Evolutionary conservation across 805 yeast genomes (phyloP), one percentile per base, ranked within the genome.

Genomic region (Cyberlindnera nakhonratchasimensis): DNA sequence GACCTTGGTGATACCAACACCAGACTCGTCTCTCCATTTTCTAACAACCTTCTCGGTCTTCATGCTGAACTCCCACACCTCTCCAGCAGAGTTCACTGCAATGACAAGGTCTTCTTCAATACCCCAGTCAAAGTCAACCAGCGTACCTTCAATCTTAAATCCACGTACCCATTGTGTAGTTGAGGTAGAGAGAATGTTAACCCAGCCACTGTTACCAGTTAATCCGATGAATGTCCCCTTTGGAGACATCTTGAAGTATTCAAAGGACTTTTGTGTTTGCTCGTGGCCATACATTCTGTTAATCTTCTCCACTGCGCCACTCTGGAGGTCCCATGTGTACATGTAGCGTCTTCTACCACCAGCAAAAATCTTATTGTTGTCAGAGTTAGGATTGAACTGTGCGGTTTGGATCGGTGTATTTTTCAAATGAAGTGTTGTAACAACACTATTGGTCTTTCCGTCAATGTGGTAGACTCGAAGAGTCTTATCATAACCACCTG

Each of bases 401-500:
- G 95, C 90, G 0, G 86, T 75, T 51, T 82, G 85, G 35, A 93
- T 73, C 5, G 98, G 96, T 10, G 87, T 75, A 49, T 86, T 80
- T 39, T 81, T 76, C 42, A 93, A 70, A 62, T 82, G 87, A 47
- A 91, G 67, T 33, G 96, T 81, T 4, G 96, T 83, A 24, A 90
- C 95, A 29, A 91, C 66, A 46, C 78, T 79, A 59, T 93, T 93
- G 44, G 65, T 61, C 56, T 84, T 86, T 13, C 98, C 97, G 61
- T 93, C 98, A 38, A 90, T 78, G 58, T 91, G 95, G 62, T 82
- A 93, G 12, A 93, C 71, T 52, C 99, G 73, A 41, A 93, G 61
- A 0, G 96, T 84, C 52, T 86, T 74, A 62, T 93, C 99, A 60
- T 83, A 90, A 18, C 99, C 99, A 43, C 93, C 95, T 0, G 96